These are phyloP conservation scores for Hericium rajendrae DNA, from an alignment of 768 basidiomycete genomes.

Conservation along the genomic window DNA sequence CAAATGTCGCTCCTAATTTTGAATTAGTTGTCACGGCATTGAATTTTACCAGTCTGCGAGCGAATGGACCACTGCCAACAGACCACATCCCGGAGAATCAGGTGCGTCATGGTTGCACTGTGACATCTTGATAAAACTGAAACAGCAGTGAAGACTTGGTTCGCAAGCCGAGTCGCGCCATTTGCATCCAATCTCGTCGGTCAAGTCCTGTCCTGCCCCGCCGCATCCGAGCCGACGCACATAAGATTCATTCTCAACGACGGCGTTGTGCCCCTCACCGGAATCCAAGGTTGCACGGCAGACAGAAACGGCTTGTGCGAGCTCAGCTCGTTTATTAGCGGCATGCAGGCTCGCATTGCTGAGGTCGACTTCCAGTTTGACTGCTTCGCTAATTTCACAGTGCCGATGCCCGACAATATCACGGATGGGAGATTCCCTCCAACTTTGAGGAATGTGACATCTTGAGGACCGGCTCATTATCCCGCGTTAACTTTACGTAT, in stretches of 20 bases:
- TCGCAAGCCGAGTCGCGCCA: constrained; percentile 32
- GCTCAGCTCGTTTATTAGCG: constrained; percentile 28
- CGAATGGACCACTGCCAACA: constrained; percentile 30
- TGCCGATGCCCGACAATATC: constrained; percentile 31
- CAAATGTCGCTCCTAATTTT: neutral
- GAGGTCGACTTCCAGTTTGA: constrained; percentile 33
- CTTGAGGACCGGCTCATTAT: neutral
- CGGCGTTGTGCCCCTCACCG: constrained; percentile 35
- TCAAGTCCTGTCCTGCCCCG: constrained; percentile 34
- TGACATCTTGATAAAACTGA: neutral
- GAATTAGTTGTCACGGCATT: constrained; percentile 31
- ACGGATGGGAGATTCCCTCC: constrained; percentile 22
- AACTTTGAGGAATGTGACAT: neutral
- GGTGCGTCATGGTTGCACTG: constrained; percentile 10
- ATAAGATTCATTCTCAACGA: constrained; percentile 42
- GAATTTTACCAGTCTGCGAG: constrained; percentile 34
- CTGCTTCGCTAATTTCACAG: constrained; percentile 37
- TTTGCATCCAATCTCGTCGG: constrained; percentile 40
- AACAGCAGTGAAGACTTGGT: constrained; percentile 17
- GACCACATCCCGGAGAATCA: constrained; percentile 26
- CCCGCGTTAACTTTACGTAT: no score
- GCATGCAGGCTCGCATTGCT: constrained; percentile 27
- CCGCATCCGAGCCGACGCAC: constrained; percentile 16
- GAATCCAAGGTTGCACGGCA: constrained; percentile 30
- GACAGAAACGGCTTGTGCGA: constrained; percentile 34